Conservation (phyloP, 2,329 filamentous ascomycete species). For the Keithomyces neogunnii region DNA sequence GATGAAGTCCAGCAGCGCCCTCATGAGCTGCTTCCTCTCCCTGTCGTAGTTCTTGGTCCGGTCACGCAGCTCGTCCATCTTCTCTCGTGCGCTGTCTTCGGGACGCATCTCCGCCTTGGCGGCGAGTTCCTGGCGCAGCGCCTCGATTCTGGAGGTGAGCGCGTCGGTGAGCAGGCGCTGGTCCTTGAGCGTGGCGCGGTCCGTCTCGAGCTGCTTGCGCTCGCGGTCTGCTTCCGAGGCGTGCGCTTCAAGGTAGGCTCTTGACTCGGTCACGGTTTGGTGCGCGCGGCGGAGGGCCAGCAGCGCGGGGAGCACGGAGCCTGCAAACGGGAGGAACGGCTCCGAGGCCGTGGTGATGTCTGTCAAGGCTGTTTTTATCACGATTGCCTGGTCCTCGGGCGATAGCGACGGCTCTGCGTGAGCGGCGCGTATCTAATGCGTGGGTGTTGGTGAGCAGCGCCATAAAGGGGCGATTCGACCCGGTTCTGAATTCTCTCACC, state of each 20-base stretch:
- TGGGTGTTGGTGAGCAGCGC: background rate
- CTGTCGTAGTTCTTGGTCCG: conserved; percentile 52
- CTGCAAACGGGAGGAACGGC: conserved; percentile 56
- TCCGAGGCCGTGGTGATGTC: conserved; percentile 49
- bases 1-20: conserved; percentile 61
- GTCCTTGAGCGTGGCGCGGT: conserved; percentile 42
- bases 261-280: conserved; percentile 55
- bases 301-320: conserved; percentile 62
- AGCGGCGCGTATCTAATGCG: conserved; percentile 18
- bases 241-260: conserved; percentile 44
- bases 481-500: conserved; percentile 21
- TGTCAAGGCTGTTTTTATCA: conserved; percentile 59
- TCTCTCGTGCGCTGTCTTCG: conserved; percentile 53
- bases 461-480: background rate
- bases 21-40: conserved; percentile 53
- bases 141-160: conserved; percentile 47
- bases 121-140: conserved; percentile 48
- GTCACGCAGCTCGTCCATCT: conserved; percentile 50
- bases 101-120: conserved; percentile 49
- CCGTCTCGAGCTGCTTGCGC: conserved; percentile 39
- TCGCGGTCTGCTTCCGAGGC: conserved; percentile 32
- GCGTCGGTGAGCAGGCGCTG: conserved; percentile 47
- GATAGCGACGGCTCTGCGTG: conserved; percentile 16
- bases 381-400: conserved; percentile 21
- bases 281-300: conserved; percentile 62